A percentile compares a stretch with the other conserved stretches of the same genome.
These are phyloP conservation scores for Aspergillus eucalypticola DNA, from an alignment of 2,329 filamentous ascomycete species.

Conservation along the genomic window DNA sequence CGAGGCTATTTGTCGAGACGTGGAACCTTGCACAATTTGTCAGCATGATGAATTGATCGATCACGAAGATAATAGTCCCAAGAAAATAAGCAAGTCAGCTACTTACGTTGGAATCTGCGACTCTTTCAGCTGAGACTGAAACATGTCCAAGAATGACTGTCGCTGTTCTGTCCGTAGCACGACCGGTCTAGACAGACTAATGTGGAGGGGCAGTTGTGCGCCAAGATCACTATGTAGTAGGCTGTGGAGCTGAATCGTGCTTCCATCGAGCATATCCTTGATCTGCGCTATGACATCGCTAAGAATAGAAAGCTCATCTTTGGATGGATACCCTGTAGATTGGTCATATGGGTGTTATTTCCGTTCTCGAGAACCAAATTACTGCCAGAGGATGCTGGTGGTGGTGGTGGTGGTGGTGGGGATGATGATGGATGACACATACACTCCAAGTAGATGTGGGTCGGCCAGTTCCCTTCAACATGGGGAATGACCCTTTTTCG, in stretches of 20 bases:
- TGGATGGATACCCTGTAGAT: conserved; percentile 42
- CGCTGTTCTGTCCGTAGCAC: conserved; percentile 72
- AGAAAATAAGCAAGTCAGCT: neutral
- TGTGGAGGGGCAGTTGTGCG: conserved; percentile 77
- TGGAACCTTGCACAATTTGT: conserved; percentile 47
- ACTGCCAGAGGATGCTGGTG: no score
- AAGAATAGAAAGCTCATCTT: conserved; percentile 36
- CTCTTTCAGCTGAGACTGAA: conserved; percentile 50
- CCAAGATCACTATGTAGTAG: conserved; percentile 77
- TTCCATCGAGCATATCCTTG: conserved; percentile 41
- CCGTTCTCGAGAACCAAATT: neutral
- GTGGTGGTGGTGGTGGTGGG: no score
- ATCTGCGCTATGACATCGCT: conserved; percentile 30
- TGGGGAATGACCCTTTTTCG: conserved; percentile 81
- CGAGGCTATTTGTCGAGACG: conserved; percentile 49
- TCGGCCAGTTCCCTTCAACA: conserved; percentile 86
- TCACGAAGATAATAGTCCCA: neutral
- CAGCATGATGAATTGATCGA: neutral
- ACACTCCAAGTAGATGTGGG: conserved; percentile 93
- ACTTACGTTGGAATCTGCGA: conserved; percentile 50
- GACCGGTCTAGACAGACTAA: conserved; percentile 84
- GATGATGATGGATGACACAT: conserved; percentile 20
- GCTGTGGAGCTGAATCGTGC: conserved; percentile 56
- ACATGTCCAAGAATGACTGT: conserved; percentile 62
- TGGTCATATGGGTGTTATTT: conserved; percentile 17